Conservation (phyloP, 495 filamentous ascomycete species). For the Aspergillus mulundensis region DNA sequence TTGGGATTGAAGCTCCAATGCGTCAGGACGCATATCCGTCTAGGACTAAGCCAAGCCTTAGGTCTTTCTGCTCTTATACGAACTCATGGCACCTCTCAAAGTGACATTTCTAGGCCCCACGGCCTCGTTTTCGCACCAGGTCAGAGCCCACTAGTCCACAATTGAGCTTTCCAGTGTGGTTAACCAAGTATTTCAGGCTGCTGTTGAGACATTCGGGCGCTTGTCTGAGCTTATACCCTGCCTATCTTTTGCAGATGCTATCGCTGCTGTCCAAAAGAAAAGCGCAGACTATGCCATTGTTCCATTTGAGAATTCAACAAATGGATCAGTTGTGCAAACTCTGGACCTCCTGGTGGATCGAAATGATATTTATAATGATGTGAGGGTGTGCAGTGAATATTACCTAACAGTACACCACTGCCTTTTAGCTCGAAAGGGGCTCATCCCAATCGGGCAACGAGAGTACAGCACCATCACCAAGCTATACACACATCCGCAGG, state of each 20-base stretch:
- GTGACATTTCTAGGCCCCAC: conserved; percentile 83
- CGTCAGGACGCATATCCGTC: background rate
- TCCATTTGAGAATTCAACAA: conserved; percentile 93
- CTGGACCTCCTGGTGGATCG: conserved; percentile 84
- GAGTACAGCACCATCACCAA: conserved; percentile 36
- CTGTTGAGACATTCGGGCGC: conserved; percentile 56
- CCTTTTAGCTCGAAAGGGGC: conserved; percentile 55
- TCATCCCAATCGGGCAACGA: conserved; percentile 22
- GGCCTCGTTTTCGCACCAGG: conserved; percentile 90
- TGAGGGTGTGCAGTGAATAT: conserved; percentile 71
- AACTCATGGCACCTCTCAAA: conserved; percentile 25
- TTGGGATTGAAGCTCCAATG: background rate
- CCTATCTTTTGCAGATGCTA: conserved; percentile 65
- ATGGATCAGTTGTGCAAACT: conserved; percentile 84
- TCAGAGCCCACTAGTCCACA: conserved; percentile 29
- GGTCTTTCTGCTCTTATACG: too few species aligned
- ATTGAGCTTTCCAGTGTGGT: conserved; percentile 11
- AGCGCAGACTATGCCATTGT: conserved; percentile 69
- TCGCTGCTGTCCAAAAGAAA: conserved; percentile 67
- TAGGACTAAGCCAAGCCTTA: too few species aligned
- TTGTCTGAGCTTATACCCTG: conserved; percentile 54
- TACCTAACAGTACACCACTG: conserved; percentile 86
- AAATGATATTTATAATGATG: conserved; percentile 51
- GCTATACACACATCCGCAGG: conserved; percentile 90
- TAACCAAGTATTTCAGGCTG: conserved; percentile 50